Evolutionary conservation across 441 rosid species (phyloP).

Genomic region (Metrosideros polymorpha): DNA sequence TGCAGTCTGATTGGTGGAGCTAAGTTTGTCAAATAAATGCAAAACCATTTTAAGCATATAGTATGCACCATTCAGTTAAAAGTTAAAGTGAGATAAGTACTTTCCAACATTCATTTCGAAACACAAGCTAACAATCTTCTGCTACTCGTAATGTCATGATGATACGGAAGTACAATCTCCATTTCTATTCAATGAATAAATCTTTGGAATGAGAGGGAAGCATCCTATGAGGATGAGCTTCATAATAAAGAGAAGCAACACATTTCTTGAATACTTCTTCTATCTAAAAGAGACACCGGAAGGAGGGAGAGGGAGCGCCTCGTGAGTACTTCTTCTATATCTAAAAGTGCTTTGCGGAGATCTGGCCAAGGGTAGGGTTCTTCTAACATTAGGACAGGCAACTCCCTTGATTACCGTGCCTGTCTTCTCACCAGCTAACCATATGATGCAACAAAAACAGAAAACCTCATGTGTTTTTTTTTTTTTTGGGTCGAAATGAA

Average conservation of each 20-base stretch:
- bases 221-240: background rate
- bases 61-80: background rate
- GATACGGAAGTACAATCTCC: background rate
- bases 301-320: background rate
- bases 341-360: background rate
- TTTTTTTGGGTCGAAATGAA: no score
- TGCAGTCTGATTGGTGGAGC: background rate
- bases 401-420: background rate
- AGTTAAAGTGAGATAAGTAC: background rate
- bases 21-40: background rate
- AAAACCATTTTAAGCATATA: background rate
- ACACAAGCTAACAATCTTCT: background rate
- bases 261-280: background rate
- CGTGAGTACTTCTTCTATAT: background rate
- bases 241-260: background rate
- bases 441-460: background rate
- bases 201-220: background rate
- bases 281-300: background rate
- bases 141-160: background rate
- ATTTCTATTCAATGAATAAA: background rate
- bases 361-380: no score
- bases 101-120: background rate
- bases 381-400: background rate
- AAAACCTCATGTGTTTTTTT: no score
- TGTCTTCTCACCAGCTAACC: background rate